A percentile compares a stretch with the other conserved stretches of the same genome.
Evolutionary conservation across 352 stramenopile genomes (phyloP).

Genomic region (Phytophthora pinifolia): DNA sequence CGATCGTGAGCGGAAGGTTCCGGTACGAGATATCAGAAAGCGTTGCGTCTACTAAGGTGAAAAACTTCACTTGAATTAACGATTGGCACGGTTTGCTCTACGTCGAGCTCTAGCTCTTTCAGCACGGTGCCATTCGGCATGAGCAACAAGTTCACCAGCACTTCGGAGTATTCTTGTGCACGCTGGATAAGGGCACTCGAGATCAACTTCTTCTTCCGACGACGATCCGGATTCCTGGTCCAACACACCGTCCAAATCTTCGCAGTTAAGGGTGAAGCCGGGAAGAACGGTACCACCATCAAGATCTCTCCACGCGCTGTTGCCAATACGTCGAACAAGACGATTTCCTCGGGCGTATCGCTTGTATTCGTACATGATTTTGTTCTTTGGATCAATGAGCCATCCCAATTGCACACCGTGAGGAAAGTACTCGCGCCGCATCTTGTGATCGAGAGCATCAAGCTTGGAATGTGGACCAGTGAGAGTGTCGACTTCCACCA

Average conservation of each 20-base stretch:
- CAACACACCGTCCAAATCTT: conserved; percentile 21
- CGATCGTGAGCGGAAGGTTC: no score
- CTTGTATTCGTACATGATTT: conserved; percentile 21
- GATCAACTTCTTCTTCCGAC: conserved; percentile 24
- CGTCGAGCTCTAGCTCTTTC: conserved; percentile 18
- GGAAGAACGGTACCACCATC: conserved; percentile 23
- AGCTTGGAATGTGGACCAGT: conserved; percentile 14
- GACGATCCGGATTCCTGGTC: conserved; percentile 25
- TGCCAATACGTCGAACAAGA: conserved; percentile 10
- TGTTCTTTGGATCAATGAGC: conserved; percentile 24
- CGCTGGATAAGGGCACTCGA: neutral
- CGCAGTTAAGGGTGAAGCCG: conserved; percentile 19
- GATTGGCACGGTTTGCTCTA: conserved; percentile 18
- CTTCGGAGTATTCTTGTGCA: conserved; percentile 6
- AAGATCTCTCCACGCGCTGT: conserved; percentile 31
- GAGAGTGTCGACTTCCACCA: conserved; percentile 28
- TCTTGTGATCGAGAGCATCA: conserved; percentile 13
- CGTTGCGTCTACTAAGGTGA: conserved; percentile 14
- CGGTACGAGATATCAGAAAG: conserved; percentile 11
- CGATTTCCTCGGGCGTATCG: conserved; percentile 8
- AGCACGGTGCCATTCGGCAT: conserved; percentile 9
- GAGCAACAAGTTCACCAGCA: neutral
- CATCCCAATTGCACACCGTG: conserved; percentile 27
- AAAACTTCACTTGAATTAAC: conserved; percentile 21
- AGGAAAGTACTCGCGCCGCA: conserved; percentile 21